These are phyloP conservation scores for Talaromyces sp. DNA, from an alignment of 2,329 filamentous ascomycete genomes.

Conservation along the genomic window DNA sequence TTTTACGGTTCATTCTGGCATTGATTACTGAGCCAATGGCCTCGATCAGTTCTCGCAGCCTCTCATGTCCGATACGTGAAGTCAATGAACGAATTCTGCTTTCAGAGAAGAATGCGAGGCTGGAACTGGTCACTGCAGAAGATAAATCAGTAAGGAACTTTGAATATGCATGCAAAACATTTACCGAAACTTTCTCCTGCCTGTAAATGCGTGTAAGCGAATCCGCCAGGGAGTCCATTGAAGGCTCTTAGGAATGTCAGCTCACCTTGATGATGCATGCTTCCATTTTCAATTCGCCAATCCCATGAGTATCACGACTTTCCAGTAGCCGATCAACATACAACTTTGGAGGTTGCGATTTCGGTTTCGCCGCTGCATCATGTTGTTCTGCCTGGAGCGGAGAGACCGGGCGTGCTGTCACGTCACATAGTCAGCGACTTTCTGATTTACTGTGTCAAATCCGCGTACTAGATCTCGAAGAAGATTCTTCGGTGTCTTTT, in stretches of 20 bases:
- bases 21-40: constrained; percentile 22
- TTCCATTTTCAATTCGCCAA: constrained; percentile 20
- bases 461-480: not conserved
- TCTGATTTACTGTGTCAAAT: not conserved
- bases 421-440: not conserved
- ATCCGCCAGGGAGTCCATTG: too few relatives aligned
- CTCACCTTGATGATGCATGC: constrained; percentile 24
- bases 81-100: constrained; percentile 30
- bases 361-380: not conserved
- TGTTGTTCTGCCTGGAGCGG: not conserved
- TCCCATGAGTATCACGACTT: constrained; percentile 18
- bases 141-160: constrained; percentile 28
- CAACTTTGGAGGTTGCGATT: constrained; percentile 11
- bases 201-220: not conserved
- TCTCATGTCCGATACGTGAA: constrained; percentile 25
- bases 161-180: constrained; percentile 8
- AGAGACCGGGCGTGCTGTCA: not conserved
- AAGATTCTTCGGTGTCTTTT: constrained; percentile 4
- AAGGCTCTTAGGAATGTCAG: not conserved
- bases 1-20: constrained; percentile 19
- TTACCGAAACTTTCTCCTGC: constrained; percentile 11
- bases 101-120: constrained; percentile 37
- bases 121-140: constrained; percentile 32
- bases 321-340: constrained; percentile 24
- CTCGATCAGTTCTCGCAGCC: constrained; percentile 26